phyloP scores from a whole-genome alignment of 805 yeast genomes.

The Torulaspora quercuum region DNA sequence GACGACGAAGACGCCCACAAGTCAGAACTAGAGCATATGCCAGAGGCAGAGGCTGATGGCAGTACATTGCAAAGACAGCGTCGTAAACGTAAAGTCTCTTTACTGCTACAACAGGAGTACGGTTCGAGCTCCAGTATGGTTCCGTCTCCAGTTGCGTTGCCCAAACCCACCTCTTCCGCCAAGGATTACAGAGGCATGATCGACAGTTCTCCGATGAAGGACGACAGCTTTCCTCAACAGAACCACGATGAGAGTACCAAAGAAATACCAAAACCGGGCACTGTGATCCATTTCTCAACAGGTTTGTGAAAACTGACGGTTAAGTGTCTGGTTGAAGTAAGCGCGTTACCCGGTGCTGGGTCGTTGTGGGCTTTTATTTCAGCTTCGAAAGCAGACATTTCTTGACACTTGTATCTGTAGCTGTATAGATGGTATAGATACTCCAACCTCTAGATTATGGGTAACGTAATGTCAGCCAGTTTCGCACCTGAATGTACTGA shows the following conservation, averaged over 20 bases:
- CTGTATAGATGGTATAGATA: no score
- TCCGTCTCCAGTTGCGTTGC: conserved; percentile 25
- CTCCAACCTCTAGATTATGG: conserved; percentile 42
- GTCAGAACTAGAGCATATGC: background rate
- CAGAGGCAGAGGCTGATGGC: conserved; percentile 20
- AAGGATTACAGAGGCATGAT: conserved; percentile 9
- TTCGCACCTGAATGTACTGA: conserved; percentile 97
- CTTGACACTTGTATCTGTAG: no score
- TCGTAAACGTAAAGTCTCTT: conserved; percentile 33
- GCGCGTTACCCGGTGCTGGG: background rate
- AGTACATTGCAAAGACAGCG: conserved; percentile 33
- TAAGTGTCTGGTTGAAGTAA: no score
- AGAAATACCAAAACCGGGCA: conserved; percentile 25
- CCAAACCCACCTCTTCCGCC: conserved; percentile 8
- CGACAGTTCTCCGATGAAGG: conserved; percentile 26
- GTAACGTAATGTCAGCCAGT: conserved; percentile 74
- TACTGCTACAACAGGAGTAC: conserved; percentile 34
- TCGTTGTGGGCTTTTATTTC: no score
- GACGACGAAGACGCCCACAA: conserved; percentile 24
- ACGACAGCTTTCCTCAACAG: conserved; percentile 7
- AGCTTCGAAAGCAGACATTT: no score
- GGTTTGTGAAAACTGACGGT: conserved; percentile 2
- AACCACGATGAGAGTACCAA: conserved; percentile 24
- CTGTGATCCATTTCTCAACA: conserved; percentile 26
- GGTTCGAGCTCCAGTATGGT: conserved; percentile 34